Base-by-base conservation (phyloP, 768 basidiomycete genomes). In the Boletales sp. region DNA sequence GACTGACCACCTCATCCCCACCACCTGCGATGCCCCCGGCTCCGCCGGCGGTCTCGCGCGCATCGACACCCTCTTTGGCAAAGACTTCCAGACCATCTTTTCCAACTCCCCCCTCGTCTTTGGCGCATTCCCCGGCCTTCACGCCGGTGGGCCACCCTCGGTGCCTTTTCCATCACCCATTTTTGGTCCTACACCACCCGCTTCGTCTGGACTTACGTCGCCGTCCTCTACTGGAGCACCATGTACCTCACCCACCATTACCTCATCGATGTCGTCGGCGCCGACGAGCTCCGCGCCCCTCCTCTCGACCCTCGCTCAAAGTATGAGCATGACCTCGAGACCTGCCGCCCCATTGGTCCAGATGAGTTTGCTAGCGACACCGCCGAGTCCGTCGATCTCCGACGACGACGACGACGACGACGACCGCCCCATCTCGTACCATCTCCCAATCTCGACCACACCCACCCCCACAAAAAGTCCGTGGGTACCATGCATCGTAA, bases 211-310 rank as follows among this genome's bases (percentile, higher is more conserved):
- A 74, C 70, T 2, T 99, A 98, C 69, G 85, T 84, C 3, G 83
- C 81, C 7, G 72, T 90, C 15, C 80, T 99, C 5, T 98, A 95
- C 68, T 99, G 97, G 97, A 86, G 90, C 10, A 97, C 95, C 19
- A 98, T 98, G 95, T 97, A 95, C 74, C 86, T 95, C 60, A 91
- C 90, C 4, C 93, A 97, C 69, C 95, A 98, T 73, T 98, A 98
- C 75, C 87, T 99, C 63, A 94, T 99, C 71, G 97, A 99, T 64
- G 90, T 97, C 64, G 90, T 93, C 43, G 90, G 85, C 10, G 97
- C 94, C 0, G 83, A 87, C 54, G 84, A 87, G 50, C 77, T 95
- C 55, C 81, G 80, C 51, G 80, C 80, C 24, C 60, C 75, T 14
- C 75, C 80, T 0, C 74, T 74, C 8, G 69, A 74, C 1, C 46